These are phyloP conservation scores for Lojkania enalia DNA, from an alignment of 2,329 filamentous ascomycete species.

Conservation along the genomic window DNA sequence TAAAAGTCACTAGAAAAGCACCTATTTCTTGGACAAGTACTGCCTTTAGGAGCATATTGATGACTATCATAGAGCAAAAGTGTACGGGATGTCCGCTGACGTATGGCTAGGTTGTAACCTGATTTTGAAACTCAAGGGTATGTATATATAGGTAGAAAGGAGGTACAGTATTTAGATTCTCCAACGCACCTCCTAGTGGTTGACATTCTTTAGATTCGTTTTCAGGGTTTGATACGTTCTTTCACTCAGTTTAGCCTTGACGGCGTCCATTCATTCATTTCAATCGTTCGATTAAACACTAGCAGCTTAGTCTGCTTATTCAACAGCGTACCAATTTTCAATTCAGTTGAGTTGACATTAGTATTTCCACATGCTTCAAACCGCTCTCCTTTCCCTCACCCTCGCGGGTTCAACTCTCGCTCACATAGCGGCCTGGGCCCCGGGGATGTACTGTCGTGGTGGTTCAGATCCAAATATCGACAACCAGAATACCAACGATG, in stretches of 20 bases:
- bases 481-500: slow-evolving; percentile 50
- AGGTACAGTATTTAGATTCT: too few relatives aligned
- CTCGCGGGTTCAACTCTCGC: slow-evolving; percentile 27
- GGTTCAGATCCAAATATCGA: slow-evolving; percentile 36
- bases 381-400: slow-evolving; percentile 13
- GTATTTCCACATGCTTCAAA: slow-evolving; percentile 13
- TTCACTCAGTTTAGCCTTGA: slow-evolving; percentile 1
- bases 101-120: too few relatives aligned
- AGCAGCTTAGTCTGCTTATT: not conserved
- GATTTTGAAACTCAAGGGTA: too few relatives aligned
- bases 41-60: too few relatives aligned
- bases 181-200: too few relatives aligned
- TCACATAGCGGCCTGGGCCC: slow-evolving; percentile 44
- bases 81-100: too few relatives aligned
- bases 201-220: too few relatives aligned
- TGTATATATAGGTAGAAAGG: too few relatives aligned
- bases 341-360: not conserved
- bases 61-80: too few relatives aligned
- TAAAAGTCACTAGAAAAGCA: too few relatives aligned
- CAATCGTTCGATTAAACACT: not conserved
- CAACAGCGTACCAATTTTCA: not conserved
- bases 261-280: slow-evolving; percentile 4
- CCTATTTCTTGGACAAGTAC: too few relatives aligned
- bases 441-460: slow-evolving; percentile 48
- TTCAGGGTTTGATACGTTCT: too few relatives aligned